Evolutionary conservation across 108 stramenopile species (phyloP).

Genomic region (Nitzschia sp.): DNA sequence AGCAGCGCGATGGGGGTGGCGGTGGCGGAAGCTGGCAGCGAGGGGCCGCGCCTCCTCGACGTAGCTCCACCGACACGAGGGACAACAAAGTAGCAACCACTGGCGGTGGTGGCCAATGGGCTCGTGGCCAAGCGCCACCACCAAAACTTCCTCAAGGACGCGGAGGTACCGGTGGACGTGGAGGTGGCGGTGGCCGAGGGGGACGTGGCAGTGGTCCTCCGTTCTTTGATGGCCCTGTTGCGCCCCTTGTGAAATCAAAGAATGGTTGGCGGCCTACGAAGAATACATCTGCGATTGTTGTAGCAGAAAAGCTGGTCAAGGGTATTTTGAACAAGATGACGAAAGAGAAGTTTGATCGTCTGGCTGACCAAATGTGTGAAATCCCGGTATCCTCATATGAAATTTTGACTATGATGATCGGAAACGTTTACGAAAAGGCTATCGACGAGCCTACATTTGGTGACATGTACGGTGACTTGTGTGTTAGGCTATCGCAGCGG

Average conservation of each 20-base stretch:
- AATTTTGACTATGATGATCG: conserved; percentile 80
- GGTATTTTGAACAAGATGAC: conserved; percentile 92
- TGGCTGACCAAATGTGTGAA: conserved; percentile 75
- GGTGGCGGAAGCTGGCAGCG: conserved; percentile 33
- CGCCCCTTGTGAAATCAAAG: conserved; percentile 58
- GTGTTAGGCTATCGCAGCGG: conserved; percentile 61
- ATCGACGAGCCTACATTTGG: conserved; percentile 88
- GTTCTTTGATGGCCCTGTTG: conserved; percentile 60
- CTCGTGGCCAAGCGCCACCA: conserved; percentile 42
- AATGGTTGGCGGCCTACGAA: conserved; percentile 81
- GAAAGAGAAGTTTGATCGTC: conserved; percentile 86
- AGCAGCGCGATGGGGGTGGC: conserved; percentile 33
- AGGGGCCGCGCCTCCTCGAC: conserved; percentile 15
- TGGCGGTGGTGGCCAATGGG: conserved; percentile 42
- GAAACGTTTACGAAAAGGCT: conserved; percentile 91
- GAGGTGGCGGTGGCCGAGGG: conserved; percentile 42
- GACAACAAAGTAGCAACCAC: conserved; percentile 6
- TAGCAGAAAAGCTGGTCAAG: conserved; percentile 83
- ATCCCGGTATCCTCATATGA: conserved; percentile 78
- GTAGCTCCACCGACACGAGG: conserved; percentile 5
- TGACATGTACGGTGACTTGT: conserved; percentile 92
- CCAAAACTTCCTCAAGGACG: conserved; percentile 21
- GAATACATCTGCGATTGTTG: conserved; percentile 59
- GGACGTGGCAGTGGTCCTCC: conserved; percentile 27
- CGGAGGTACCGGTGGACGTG: conserved; percentile 11